Conservation (phyloP, 106 monocot species). For the Cymbidium sinense region DNA sequence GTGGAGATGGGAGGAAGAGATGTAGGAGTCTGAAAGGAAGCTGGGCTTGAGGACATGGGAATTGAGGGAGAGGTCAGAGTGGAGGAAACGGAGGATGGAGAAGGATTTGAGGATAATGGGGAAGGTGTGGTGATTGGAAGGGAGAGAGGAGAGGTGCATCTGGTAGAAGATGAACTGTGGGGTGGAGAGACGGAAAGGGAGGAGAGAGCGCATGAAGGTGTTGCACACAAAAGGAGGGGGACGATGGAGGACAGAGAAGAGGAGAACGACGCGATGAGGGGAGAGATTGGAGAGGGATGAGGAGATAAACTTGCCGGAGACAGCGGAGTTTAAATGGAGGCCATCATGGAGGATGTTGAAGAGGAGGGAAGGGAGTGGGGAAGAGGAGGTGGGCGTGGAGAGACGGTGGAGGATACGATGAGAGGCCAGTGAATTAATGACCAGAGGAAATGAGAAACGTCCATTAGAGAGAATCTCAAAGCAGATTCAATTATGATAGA, state of each 20-base stretch:
- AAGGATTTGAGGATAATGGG: constrained; percentile 23
- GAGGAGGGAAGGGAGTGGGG: constrained; percentile 14
- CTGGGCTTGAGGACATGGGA: constrained; percentile 22
- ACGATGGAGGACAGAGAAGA: constrained; percentile 13
- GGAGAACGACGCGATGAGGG: constrained; percentile 10
- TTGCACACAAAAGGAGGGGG: constrained; percentile 9
- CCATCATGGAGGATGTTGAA: constrained; percentile 13
- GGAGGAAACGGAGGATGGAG: constrained; percentile 14
- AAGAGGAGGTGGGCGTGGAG: constrained; percentile 19
- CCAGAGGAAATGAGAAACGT: too few species aligned
- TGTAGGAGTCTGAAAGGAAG: too few species aligned
- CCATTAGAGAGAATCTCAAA: too few species aligned
- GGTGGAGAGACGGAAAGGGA: neutral
- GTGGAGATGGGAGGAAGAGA: constrained; percentile 22
- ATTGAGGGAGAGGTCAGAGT: constrained; percentile 12
- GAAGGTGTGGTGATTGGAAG: too few species aligned
- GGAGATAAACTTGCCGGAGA: constrained; percentile 22
- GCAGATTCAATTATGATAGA: too few species aligned
- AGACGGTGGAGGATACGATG: constrained; percentile 17
- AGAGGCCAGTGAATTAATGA: neutral
- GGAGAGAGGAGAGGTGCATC: too few species aligned
- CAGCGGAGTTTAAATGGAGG: constrained; percentile 14
- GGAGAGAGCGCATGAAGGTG: constrained; percentile 15
- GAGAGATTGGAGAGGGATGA: constrained; percentile 9
- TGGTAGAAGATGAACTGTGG: constrained; percentile 22